A percentile compares a stretch with the other conserved stretches of the same genome.
Conservation (phyloP, 139 green algal species). For the Volvox africanus region DNA sequence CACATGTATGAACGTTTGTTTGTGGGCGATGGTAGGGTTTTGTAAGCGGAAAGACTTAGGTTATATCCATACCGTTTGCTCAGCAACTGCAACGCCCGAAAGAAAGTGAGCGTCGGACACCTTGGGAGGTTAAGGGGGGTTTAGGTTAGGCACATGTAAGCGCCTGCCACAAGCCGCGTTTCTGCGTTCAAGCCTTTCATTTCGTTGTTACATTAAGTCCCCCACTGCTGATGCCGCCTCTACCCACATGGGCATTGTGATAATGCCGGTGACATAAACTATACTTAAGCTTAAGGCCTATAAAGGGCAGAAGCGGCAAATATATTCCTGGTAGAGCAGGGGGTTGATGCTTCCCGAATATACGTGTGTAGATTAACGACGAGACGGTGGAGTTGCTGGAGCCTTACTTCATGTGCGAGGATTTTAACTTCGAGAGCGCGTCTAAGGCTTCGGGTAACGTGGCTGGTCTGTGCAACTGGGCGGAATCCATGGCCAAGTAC, state of each 20-base stretch:
- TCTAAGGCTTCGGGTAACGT: constrained; percentile 91
- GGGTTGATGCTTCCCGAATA: too few relatives aligned
- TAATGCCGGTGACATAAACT: too few relatives aligned
- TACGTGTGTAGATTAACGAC: constrained; percentile 86
- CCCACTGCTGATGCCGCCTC: too few relatives aligned
- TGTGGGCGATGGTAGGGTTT: too few relatives aligned
- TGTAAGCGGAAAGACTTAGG: too few relatives aligned
- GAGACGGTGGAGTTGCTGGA: constrained; percentile 92
- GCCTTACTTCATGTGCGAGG: constrained; percentile 91
- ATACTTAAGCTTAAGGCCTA: too few relatives aligned
- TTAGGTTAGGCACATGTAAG: not conserved
- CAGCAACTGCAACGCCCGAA: too few relatives aligned
- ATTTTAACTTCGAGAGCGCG: constrained; percentile 94
- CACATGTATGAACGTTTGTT: too few relatives aligned
- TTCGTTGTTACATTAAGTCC: not conserved
- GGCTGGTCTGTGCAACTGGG: constrained; percentile 95
- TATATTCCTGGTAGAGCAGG: too few relatives aligned
- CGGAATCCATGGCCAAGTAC: constrained; percentile 95
- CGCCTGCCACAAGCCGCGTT: not conserved
- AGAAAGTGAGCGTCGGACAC: not conserved
- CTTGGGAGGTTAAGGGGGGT: not conserved
- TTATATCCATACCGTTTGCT: too few relatives aligned
- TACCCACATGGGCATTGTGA: too few relatives aligned
- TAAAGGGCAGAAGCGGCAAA: too few relatives aligned
- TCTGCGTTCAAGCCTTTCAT: not conserved